Percentiles rank a stretch among this genome's conserved stretches.
phyloP scores from a whole-genome alignment of 2,329 filamentous ascomycete genomes.

The Claviceps sp. region DNA sequence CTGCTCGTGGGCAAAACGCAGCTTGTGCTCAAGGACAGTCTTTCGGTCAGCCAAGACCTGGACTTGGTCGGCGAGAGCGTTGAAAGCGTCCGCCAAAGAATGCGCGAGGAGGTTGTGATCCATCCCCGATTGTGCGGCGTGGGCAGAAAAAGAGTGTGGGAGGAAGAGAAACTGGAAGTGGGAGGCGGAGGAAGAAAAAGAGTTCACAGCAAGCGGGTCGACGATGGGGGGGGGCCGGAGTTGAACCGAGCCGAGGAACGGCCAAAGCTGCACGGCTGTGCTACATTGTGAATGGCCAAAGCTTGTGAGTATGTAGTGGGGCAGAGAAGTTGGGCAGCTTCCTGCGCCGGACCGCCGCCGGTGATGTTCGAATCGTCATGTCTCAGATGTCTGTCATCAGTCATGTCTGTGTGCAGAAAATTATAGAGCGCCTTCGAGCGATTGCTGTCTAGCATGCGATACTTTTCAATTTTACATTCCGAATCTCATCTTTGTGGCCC shows the following conservation, averaged over 20 bases:
- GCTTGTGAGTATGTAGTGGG: no score
- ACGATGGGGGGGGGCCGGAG: not conserved
- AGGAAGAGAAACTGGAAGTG: not conserved
- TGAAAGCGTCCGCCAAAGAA: slow-evolving; percentile 51
- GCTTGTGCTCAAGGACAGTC: slow-evolving; percentile 52
- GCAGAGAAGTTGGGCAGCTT: no score
- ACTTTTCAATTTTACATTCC: no score
- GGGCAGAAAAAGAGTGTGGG: not conserved
- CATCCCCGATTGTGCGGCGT: slow-evolving; percentile 17
- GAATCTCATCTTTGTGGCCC: no score
- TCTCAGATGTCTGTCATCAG: no score
- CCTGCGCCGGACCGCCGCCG: no score
- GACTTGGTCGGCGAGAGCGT: slow-evolving; percentile 50
- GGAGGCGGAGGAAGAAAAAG: slow-evolving; percentile 6
- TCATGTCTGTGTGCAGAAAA: no score
- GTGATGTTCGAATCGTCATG: no score
- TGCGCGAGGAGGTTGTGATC: slow-evolving; percentile 31
- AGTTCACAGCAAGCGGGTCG: slow-evolving; percentile 5
- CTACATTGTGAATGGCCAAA: not conserved
- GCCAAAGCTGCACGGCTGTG: not conserved
- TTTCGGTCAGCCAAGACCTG: slow-evolving; percentile 50
- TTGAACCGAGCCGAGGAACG: not conserved
- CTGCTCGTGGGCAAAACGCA: slow-evolving; percentile 53
- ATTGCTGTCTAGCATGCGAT: no score
- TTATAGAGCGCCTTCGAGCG: no score